These are phyloP conservation scores for Leishmania arabica DNA, from an alignment of 208 protist genomes.

Conservation along the genomic window DNA sequence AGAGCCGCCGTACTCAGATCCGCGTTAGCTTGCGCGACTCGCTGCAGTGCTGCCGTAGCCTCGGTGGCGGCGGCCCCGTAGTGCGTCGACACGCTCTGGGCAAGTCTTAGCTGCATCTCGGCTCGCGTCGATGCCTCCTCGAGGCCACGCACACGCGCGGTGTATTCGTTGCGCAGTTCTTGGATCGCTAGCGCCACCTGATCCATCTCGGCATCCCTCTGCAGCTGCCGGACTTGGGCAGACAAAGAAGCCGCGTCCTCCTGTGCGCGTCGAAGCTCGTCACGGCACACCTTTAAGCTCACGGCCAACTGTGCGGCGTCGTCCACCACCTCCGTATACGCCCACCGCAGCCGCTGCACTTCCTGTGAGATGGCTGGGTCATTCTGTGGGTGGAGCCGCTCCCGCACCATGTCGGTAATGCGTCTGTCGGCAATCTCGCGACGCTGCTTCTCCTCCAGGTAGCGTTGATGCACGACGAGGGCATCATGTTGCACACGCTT, in stretches of 20 bases:
- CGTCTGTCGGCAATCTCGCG: constrained; percentile 76
- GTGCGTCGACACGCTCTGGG: constrained; percentile 21
- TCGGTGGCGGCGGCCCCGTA: constrained; percentile 22
- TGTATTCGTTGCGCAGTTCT: constrained; percentile 61
- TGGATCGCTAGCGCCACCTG: constrained; percentile 56
- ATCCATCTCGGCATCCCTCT: constrained; percentile 59
- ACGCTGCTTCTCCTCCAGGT: constrained; percentile 74
- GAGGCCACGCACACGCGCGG: constrained; percentile 38
- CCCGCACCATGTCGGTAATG: constrained; percentile 74
- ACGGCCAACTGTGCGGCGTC: constrained; percentile 77
- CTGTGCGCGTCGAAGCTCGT: constrained; percentile 40
- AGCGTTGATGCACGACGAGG: constrained; percentile 61
- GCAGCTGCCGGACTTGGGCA: constrained; percentile 39
- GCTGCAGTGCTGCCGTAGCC: constrained; percentile 29
- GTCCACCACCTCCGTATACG: constrained; percentile 70
- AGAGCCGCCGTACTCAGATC: constrained; percentile 11
- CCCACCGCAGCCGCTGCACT: constrained; percentile 58
- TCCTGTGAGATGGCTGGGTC: constrained; percentile 40
- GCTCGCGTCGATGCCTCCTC: constrained; percentile 35
- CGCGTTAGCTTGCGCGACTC: constrained; percentile 20
- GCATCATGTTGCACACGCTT: constrained; percentile 62
- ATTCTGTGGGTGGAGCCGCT: constrained; percentile 53
- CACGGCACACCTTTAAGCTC: constrained; percentile 52
- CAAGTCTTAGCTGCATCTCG: constrained; percentile 36
- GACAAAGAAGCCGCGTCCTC: constrained; percentile 22